Evolutionary conservation across 768 basidiomycete genomes (phyloP).

Genomic region (Boletus coccyginus): DNA sequence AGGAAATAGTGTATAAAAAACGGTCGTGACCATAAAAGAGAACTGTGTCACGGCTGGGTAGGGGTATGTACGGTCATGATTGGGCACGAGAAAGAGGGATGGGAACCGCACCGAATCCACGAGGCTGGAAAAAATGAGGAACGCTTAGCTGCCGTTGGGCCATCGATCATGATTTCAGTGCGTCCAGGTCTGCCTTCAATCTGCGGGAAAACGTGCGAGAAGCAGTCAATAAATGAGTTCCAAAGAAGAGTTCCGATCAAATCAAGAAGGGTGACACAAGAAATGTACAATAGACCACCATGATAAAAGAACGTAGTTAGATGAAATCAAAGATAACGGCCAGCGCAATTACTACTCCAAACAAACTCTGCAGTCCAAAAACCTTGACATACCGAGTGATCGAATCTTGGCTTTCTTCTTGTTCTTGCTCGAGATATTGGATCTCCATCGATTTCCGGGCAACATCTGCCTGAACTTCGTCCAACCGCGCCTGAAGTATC

Average conservation of each 20-base stretch:
- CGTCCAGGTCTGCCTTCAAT: constrained; percentile 66
- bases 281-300: constrained; percentile 19
- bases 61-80: constrained; percentile 14
- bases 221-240: constrained; percentile 39
- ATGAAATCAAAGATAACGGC: constrained; percentile 54
- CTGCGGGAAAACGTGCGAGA: constrained; percentile 39
- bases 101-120: constrained; percentile 34
- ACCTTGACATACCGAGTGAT: constrained; percentile 74
- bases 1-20: constrained; percentile 27
- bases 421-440: constrained; percentile 72
- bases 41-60: neutral
- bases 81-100: constrained; percentile 22
- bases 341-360: constrained; percentile 49
- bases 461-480: constrained; percentile 58
- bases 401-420: constrained; percentile 72
- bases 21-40: constrained; percentile 2
- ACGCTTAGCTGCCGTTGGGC: constrained; percentile 5
- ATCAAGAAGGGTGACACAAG: constrained; percentile 14
- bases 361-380: constrained; percentile 57
- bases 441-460: constrained; percentile 79
- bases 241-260: constrained; percentile 13
- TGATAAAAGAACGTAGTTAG: constrained; percentile 31
- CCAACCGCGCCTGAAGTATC: constrained; percentile 43
- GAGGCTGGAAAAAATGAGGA: constrained; percentile 27
- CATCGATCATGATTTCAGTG: constrained; percentile 36